phyloP scores from a whole-genome alignment of 495 filamentous ascomycete genomes.

The Trichodelitschia bisporula region DNA sequence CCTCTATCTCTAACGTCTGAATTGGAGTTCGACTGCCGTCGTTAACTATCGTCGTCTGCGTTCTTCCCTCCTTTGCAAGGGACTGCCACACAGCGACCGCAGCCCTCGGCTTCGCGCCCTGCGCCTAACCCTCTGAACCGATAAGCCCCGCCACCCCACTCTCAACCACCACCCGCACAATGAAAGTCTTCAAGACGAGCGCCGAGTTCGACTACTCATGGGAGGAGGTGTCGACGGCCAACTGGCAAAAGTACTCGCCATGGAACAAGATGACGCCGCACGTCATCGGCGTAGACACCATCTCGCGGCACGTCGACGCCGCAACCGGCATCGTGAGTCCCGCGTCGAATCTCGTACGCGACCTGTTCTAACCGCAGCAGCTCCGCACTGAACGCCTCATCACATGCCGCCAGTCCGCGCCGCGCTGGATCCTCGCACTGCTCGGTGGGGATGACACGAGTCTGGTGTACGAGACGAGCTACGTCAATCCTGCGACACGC shows the following conservation, averaged over 20 bases:
- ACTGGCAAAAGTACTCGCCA: conserved; percentile 96
- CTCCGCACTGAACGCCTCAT: conserved; percentile 92
- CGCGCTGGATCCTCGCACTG: conserved; percentile 60
- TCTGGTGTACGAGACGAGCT: conserved; percentile 82
- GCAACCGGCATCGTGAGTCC: conserved; percentile 54
- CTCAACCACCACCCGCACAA: conserved; percentile 21
- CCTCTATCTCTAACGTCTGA: too few species aligned
- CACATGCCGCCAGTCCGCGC: conserved; percentile 73
- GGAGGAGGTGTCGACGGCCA: conserved; percentile 96
- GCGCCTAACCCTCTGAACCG: too few species aligned
- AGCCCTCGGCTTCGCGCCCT: too few species aligned
- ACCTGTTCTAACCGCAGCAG: conserved; percentile 16
- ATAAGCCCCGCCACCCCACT: too few species aligned
- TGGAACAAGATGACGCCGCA: conserved; percentile 94
- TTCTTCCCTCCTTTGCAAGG: too few species aligned
- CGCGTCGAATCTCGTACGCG: conserved; percentile 1
- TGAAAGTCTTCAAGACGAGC: conserved; percentile 83
- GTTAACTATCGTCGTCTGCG: too few species aligned
- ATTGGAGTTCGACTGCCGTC: too few species aligned
- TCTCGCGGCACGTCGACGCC: conserved; percentile 58
- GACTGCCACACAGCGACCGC: too few species aligned
- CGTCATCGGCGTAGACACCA: conserved; percentile 81
- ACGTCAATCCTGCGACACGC: conserved; percentile 58
- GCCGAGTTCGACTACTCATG: conserved; percentile 93
- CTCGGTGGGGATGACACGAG: conserved; percentile 54